A percentile compares a stretch with the other conserved stretches of the same genome.
These are phyloP conservation scores for Neurospora intermedia DNA, from an alignment of 495 filamentous ascomycete genomes.

Conservation along the genomic window DNA sequence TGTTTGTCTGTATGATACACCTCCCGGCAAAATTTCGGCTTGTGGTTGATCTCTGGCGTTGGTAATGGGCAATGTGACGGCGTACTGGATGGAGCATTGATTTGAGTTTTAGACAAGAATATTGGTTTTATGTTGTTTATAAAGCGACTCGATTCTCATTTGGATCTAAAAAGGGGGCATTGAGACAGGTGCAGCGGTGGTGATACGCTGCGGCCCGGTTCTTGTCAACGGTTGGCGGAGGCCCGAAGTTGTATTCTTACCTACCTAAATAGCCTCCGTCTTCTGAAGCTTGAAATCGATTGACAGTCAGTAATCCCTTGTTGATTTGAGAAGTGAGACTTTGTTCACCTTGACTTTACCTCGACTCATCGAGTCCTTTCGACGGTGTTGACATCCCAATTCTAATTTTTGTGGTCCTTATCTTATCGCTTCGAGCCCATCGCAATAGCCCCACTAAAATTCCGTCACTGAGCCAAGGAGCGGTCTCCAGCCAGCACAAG, in stretches of 20 bases:
- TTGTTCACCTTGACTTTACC: background rate
- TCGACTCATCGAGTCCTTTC: background rate
- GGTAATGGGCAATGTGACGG: slow-evolving; percentile 17
- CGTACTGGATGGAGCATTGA: slow-evolving; percentile 15
- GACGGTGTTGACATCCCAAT: background rate
- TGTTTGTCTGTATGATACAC: slow-evolving; percentile 27
- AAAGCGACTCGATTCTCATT: slow-evolving; percentile 11
- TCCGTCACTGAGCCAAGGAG: slow-evolving; percentile 1
- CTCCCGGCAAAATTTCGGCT: slow-evolving; percentile 16
- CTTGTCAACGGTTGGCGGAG: background rate
- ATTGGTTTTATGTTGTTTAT: slow-evolving; percentile 9
- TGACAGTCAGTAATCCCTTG: background rate
- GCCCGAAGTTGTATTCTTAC: background rate
- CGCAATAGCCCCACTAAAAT: slow-evolving; percentile 13
- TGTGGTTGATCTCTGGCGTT: slow-evolving; percentile 23
- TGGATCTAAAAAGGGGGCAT: slow-evolving; percentile 10
- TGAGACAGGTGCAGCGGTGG: background rate
- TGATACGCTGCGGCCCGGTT: background rate
- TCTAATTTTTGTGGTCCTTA: background rate
- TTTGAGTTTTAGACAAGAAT: slow-evolving; percentile 6
- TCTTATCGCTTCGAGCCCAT: background rate
- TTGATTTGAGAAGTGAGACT: background rate
- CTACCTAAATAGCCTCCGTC: background rate
- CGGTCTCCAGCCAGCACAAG: background rate
- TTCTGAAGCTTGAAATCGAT: background rate